Evolutionary conservation across 1,284 basidiomycete species (phyloP).

Genomic region (Lentinula novae-zelandiae): DNA sequence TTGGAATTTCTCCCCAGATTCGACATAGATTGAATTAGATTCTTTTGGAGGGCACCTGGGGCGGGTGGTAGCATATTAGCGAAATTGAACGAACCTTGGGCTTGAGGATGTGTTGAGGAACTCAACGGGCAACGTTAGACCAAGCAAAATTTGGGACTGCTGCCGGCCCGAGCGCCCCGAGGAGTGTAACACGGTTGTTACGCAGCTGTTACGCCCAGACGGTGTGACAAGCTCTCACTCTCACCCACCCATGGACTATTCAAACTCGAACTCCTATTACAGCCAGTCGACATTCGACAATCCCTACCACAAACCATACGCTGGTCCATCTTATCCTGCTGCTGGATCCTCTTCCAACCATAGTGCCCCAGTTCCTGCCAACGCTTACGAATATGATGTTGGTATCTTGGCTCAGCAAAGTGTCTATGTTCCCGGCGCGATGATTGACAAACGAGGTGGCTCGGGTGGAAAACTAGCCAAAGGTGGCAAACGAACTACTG

Average conservation of each 20-base stretch:
- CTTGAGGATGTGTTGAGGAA: constrained; percentile 32
- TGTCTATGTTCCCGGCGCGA: constrained; percentile 84
- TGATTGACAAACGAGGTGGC: constrained; percentile 81
- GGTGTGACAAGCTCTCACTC: not conserved
- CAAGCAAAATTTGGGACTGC: not conserved
- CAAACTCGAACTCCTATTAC: constrained; percentile 46
- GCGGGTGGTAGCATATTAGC: not conserved
- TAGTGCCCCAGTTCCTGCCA: constrained; percentile 78
- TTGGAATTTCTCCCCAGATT: not conserved
- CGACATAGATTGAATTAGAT: not conserved
- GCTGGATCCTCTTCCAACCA: constrained; percentile 65
- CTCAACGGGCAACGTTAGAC: not conserved
- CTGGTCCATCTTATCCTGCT: constrained; percentile 67
- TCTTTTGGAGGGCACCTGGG: not conserved
- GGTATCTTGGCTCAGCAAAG: constrained; percentile 84
- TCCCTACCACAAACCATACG: constrained; percentile 75
- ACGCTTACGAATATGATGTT: constrained; percentile 86
- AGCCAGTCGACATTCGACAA: constrained; percentile 51
- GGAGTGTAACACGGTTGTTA: too few relatives aligned
- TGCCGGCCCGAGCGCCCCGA: not conserved
- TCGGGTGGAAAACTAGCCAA: constrained; percentile 82
- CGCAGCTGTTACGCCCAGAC: too few relatives aligned
- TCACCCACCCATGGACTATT: not conserved
- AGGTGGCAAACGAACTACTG: constrained; percentile 91
- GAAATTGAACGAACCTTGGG: constrained; percentile 49